phyloP scores from a whole-genome alignment of 163 green algal genomes.

The Prototheca wickerhamii region DNA sequence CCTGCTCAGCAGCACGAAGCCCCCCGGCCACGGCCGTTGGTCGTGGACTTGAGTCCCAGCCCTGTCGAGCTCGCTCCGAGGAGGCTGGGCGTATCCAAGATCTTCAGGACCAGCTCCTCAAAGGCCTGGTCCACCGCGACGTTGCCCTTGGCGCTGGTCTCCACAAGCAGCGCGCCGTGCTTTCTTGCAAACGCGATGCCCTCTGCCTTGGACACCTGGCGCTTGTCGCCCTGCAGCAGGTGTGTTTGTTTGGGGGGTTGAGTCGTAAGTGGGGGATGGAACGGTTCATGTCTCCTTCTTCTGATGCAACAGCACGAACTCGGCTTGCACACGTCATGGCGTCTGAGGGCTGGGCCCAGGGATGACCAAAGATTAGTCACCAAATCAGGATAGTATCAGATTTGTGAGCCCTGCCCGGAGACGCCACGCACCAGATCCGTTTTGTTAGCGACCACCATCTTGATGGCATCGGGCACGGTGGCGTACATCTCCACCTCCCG shows the following conservation, averaged over 20 bases:
- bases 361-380: too few species aligned
- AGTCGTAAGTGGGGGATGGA: too few species aligned
- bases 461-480: conserved; percentile 77
- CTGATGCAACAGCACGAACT: too few species aligned
- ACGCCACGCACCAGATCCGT: conserved; percentile 55
- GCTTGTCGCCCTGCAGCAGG: conserved; percentile 35
- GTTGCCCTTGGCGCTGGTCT: conserved; percentile 85
- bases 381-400: too few species aligned
- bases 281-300: too few species aligned
- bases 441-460: conserved; percentile 96
- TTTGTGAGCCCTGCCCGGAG: neutral
- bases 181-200: conserved; percentile 71
- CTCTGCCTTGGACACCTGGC: conserved; percentile 67
- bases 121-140: conserved; percentile 77
- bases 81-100: conserved; percentile 75
- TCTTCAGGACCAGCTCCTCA: conserved; percentile 86
- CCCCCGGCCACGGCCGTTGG: too few species aligned
- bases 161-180: conserved; percentile 87
- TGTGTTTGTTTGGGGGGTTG: neutral
- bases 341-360: too few species aligned
- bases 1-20: too few species aligned
- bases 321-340: too few species aligned
- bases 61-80: conserved; percentile 16
- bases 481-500: conserved; percentile 83
- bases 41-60: neutral